Evolutionary conservation across 1,284 basidiomycete species (phyloP), one percentile per base, ranked within the genome.

Genomic region (Xerocomus minutiporus): DNA sequence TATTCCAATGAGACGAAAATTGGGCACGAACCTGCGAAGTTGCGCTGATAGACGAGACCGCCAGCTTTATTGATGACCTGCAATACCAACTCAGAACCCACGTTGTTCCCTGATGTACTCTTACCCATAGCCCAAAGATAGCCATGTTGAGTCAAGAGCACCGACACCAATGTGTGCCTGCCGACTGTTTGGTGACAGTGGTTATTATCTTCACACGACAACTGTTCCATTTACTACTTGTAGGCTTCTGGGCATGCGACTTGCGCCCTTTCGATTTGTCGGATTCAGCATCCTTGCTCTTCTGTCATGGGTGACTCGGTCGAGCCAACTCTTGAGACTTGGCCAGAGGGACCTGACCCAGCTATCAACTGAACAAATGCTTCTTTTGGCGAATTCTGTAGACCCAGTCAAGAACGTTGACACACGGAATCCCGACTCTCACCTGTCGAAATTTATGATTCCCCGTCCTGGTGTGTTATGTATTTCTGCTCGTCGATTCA

Each of bases 51-150:
- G 54, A 98, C 90, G 39, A 99, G 82, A 15, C 96, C 97, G 26
- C 96, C 96, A 15, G 97, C 97, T 76, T 99, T 99, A 75, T 98
- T 99, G 68, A 99, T 97, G 57, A 98, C 89, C 94, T 91, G 50
- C 48, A 54, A 51, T 28, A 46, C 39, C 17, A 32, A 17, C 28
- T 56, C 31, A 58, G 52, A 48, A 44, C 13, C 28, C 5, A 41
- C 35, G 4, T 47, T 15, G 4, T 29, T 39, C 32, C 49, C 52
- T 20, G 43, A 29, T 44, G 29, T 26, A 60, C 61, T 56, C 63
- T 54, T 73, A 88, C 88, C 88, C 92, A 93, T 50, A 95, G 80
- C 59, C 85, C 82, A 65, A 82, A 91, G 66, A 91, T 82, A 54
- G 87, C 77, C 86, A 91, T 86, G 57, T 54, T 50, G 57, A 39